Percentiles rank a stretch among this genome's conserved stretches.
phyloP scores from a whole-genome alignment of 1,284 basidiomycete species.

The Ustilago tritici region DNA sequence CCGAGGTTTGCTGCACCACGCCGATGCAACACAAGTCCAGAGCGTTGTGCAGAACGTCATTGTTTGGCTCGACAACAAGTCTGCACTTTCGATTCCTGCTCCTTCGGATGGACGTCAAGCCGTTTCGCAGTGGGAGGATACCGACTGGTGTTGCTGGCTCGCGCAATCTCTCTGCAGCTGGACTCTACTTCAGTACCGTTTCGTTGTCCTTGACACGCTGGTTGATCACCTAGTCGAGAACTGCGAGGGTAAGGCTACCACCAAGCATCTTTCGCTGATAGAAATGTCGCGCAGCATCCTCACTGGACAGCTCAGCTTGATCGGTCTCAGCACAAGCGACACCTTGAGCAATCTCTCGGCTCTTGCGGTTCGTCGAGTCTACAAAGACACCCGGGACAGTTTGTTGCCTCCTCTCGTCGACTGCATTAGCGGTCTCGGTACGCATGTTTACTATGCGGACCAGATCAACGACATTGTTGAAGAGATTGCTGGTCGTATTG shows the following conservation, averaged over 20 bases:
- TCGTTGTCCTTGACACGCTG: constrained; percentile 84
- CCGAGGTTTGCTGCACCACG: constrained; percentile 80
- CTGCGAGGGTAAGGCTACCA: constrained; percentile 75
- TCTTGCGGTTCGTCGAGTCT: constrained; percentile 79
- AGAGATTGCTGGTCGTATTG: constrained; percentile 84
- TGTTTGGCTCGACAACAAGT: constrained; percentile 60
- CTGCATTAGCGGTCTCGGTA: constrained; percentile 84
- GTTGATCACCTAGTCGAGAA: constrained; percentile 82
- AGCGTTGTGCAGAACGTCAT: constrained; percentile 78
- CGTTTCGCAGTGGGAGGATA: constrained; percentile 77
- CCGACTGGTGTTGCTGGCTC: constrained; percentile 85
- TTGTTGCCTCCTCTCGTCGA: constrained; percentile 80
- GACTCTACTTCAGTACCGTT: constrained; percentile 91
- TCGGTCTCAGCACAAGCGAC: constrained; percentile 92
- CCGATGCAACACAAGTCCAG: constrained; percentile 80
- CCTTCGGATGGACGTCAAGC: constrained; percentile 30
- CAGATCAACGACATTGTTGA: constrained; percentile 93
- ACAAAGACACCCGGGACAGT: constrained; percentile 73
- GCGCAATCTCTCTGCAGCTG: constrained; percentile 81
- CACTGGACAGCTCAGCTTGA: constrained; percentile 82
- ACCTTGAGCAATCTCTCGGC: constrained; percentile 76
- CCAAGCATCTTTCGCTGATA: constrained; percentile 79
- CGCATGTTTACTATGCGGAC: constrained; percentile 94
- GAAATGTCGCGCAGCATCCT: constrained; percentile 85
- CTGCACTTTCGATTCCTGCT: constrained; percentile 24